Base-by-base conservation (phyloP, 2,329 filamentous ascomycete species). In the Fusarium goolgardi region DNA sequence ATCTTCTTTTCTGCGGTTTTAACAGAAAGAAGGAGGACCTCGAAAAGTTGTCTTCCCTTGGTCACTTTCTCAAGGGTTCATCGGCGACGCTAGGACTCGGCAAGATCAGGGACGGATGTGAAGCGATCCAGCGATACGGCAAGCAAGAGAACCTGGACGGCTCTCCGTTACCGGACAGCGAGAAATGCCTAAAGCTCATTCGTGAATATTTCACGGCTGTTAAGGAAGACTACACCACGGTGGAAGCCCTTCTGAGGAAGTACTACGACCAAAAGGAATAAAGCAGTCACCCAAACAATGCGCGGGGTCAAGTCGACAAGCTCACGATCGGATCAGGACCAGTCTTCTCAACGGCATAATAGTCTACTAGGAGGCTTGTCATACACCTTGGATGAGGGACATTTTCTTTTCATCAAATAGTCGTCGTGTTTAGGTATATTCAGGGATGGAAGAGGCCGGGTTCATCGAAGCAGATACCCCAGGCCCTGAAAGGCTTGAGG, bases 41-140 rank as follows among this genome's bases (percentile, higher is more conserved):
- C 59, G 79, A 82, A n/a, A 83, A 89, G 70, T 88, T 98, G 37
- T 97, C 93, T 34, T 85, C 87, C 54, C 89, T 97, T 32, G 96
- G 96, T 41, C 96, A 99, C 81, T 99, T 97, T 82, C 86, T 99
- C 72, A 99, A 99, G 82, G 96, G 96, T 63, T 98, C 95, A 9
- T 97, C 95, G 11, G 95, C 96, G 39, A 97, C 96, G 6, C 86
- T 99, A 55, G 96, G 96, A 45, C 87, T 98, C 56, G 90, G 87
- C 74, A 96, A 96, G 79, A 91, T 99, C 74, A 92, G 93, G 78
- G 94, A 97, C 75, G 91, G 89, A 66, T 99, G 96, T 82, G 94
- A 98, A 81, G 94, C 96, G 84, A 97, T 99, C 75, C 95, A 99
- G 80, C 91, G 97, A 76, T 96, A 90, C 78, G 95, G 95, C 71